Evolutionary conservation across 495 filamentous ascomycete genomes (phyloP).

Genomic region (Podospora pseudocomata): DNA sequence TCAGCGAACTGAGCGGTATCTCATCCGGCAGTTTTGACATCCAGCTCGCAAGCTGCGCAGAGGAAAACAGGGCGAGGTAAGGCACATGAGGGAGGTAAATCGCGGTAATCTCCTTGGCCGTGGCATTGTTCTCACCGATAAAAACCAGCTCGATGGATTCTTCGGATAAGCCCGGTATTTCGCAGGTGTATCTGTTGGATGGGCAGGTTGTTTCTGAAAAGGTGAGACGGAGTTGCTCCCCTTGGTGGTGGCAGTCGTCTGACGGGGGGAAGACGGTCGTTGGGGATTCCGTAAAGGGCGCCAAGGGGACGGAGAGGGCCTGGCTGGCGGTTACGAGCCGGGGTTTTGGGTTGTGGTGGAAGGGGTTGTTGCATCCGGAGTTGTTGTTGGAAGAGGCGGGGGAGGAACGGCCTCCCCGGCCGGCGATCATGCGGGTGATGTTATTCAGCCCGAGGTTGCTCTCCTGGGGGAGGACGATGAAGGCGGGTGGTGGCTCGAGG

Average conservation of each 20-base stretch:
- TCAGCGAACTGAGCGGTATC: constrained; percentile 71
- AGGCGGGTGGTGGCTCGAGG: constrained; percentile 42
- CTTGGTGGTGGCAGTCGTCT: constrained; percentile 23
- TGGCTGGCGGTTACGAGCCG: constrained; percentile 21
- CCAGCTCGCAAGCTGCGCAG: constrained; percentile 68
- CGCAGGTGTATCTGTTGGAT: constrained; percentile 36
- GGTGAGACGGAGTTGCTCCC: constrained; percentile 44
- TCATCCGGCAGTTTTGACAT: constrained; percentile 69
- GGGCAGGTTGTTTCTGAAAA: constrained; percentile 37
- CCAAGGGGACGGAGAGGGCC: constrained; percentile 36
- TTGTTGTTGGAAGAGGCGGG: background rate
- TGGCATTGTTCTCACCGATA: constrained; percentile 15
- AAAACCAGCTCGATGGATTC: constrained; percentile 34
- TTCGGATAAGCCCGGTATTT: constrained; percentile 36
- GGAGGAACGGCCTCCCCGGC: background rate
- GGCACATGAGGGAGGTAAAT: constrained; percentile 63
- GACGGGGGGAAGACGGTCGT: constrained; percentile 35
- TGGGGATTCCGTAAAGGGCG: constrained; percentile 35
- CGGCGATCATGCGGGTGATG: constrained; percentile 50
- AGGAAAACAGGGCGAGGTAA: constrained; percentile 74
- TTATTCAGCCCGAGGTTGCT: constrained; percentile 43
- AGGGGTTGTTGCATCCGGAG: constrained; percentile 15
- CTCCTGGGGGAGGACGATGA: background rate
- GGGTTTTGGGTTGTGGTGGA: constrained; percentile 18
- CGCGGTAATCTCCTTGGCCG: constrained; percentile 58